Evolutionary conservation across 2,329 filamentous ascomycete genomes (phyloP).

Genomic region (Cercospora berteroae): DNA sequence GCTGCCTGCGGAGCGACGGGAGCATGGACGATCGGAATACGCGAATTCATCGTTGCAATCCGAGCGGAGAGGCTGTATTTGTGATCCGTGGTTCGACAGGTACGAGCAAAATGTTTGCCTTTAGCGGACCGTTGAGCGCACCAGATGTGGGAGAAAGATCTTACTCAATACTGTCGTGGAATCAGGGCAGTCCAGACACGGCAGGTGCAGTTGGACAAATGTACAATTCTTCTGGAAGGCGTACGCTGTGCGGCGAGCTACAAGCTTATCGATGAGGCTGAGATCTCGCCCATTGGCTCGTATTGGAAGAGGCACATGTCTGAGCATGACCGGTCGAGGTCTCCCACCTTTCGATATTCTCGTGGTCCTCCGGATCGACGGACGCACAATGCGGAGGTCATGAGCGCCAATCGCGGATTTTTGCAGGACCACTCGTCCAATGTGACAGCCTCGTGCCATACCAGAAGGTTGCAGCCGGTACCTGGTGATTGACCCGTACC

Average conservation of each 20-base stretch:
- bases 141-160: background rate
- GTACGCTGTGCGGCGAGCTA: background rate
- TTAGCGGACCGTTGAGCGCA: background rate
- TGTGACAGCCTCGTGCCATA: background rate
- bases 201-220: background rate
- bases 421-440: constrained; percentile 4
- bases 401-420: constrained; percentile 15
- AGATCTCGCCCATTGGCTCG: background rate
- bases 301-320: background rate
- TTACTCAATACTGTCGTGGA: background rate
- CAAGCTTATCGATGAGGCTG: background rate
- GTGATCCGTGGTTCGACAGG: background rate
- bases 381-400: background rate
- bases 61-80: background rate
- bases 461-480: background rate
- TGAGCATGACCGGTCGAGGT: background rate
- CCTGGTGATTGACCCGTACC: background rate
- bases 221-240: background rate
- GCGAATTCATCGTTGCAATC: background rate
- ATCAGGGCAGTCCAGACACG: background rate
- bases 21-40: background rate
- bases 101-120: background rate
- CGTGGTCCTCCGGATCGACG: background rate
- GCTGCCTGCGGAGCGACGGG: background rate
- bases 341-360: background rate